Base-by-base conservation (phyloP, 2,329 filamentous ascomycete species). In the Fusarium avenaceum region DNA sequence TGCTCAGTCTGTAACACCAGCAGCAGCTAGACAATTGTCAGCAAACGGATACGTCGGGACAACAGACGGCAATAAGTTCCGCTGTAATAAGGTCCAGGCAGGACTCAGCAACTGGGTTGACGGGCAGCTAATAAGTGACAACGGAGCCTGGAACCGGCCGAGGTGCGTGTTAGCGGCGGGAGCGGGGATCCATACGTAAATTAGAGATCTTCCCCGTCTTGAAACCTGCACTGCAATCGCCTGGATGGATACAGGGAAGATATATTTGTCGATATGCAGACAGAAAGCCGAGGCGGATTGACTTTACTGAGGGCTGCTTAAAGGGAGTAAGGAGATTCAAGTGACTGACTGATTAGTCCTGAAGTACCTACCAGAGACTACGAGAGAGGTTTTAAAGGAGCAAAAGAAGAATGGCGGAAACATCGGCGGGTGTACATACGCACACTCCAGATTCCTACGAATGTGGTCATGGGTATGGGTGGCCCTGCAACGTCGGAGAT, bases 401-500 rank as follows among this genome's bases (percentile, higher is more conserved):
- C 32, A 53, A 44, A 40, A 47, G 46, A 53, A 49, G 35, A 53
- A 59, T 45, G 47, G 43, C 57, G 69, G 71, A 60, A 71, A 47
- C 51, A 59, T 62, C 68, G 59, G 72, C 68, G 59, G 72, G 65
- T 57, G 46, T 50, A 56, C 52, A 44, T 50, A 56, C 52, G 59
- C 49, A 40, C 45, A 60, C 67, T 70, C 66, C 66, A 71, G 69
- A 67, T 73, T 67, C 59, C 50, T 49, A 44, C 38, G 55, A 58
- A 43, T 48, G 67, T 60, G 48, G 62, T 60, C 57, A 38, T 38
- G 35, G 35, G 35, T 64, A 49, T 63, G 60, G 60, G 50, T 57
- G 38, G 58, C 62, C 60, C 58, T 63, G 58, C 40, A 48, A 44
- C 52, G 50, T 68, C 69, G 69, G 71, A 72, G 65, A 71, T 71